Conservation (phyloP, 2,329 filamentous ascomycete species). For the Dichotomopilus funicola region DNA sequence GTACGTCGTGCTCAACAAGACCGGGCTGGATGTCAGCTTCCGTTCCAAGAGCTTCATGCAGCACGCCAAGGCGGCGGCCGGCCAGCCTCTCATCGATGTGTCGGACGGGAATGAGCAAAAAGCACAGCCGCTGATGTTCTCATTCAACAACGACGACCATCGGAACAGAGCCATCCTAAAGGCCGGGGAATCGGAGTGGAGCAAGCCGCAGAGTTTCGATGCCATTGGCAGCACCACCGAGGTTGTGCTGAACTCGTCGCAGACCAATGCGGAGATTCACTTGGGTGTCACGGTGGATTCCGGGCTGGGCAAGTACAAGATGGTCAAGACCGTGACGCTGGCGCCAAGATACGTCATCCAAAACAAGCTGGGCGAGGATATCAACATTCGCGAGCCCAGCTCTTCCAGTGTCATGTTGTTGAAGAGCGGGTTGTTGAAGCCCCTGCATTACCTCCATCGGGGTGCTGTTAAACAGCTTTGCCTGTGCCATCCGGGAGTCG, state of each 20-base stretch:
- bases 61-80: slow-evolving; percentile 70
- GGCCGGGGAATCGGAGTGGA: slow-evolving; percentile 88
- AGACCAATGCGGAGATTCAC: slow-evolving; percentile 74
- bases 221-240: slow-evolving; percentile 91
- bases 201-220: slow-evolving; percentile 95
- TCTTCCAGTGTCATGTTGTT: slow-evolving; percentile 79
- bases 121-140: slow-evolving; percentile 91
- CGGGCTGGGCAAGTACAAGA: slow-evolving; percentile 94
- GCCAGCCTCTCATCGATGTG: slow-evolving; percentile 55
- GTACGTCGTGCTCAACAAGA: slow-evolving; percentile 93
- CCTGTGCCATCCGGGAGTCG: slow-evolving; percentile 85
- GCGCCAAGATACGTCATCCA: slow-evolving; percentile 89
- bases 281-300: slow-evolving; percentile 82
- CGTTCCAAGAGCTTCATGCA: slow-evolving; percentile 86
- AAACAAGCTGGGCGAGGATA: slow-evolving; percentile 83
- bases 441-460: slow-evolving; percentile 84
- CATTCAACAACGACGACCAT: slow-evolving; percentile 79
- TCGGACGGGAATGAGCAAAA: slow-evolving; percentile 55
- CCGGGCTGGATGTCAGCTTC: slow-evolving; percentile 79
- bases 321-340: slow-evolving; percentile 92
- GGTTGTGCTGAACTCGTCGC: slow-evolving; percentile 69
- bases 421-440: slow-evolving; percentile 70
- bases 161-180: slow-evolving; percentile 85
- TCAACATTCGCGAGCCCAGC: slow-evolving; percentile 85
- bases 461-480: slow-evolving; percentile 80